Base-by-base conservation (phyloP, 208 protist species). In the Hexamita inflata region DNA sequence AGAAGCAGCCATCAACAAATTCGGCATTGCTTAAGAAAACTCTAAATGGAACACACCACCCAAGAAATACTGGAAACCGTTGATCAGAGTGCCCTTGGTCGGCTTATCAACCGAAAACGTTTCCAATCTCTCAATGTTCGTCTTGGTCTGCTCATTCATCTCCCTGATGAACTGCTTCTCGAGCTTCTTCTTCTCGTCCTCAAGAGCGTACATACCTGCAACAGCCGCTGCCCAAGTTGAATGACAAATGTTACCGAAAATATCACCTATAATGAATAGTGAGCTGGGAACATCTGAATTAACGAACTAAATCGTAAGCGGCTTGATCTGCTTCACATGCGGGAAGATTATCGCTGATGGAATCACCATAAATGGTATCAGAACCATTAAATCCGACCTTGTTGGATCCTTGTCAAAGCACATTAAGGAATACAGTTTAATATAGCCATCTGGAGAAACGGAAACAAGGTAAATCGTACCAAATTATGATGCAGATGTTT, bases 341-440 rank as follows among this genome's bases (percentile, higher is more conserved):
- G 64, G 64, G 38, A 42, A 70, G 9, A 45, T 70, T 28, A 34
- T 24, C 9, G 64, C 26, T n/a, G 35, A 32, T 32, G 38, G 28
- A 32, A 70, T 9, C 2, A 11, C 42, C 15, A 70, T 45, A n/a
- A 70, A 70, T 57, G 64, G 64, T 28, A 42, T 15, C 15, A 70
- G 35, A 45, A 70, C 64, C 15, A 34, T 70, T 38, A 70, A 45
- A 49, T 70, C 64, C 11, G 64, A 45, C 15, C 64, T n/a, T 19
- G 64, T 70, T 15, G 64, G 4, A n/a, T 70, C 64, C n/a, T n/a
- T 35, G n/a, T 70, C 64, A 15, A 70, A 4, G 42, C 64, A 70
- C 7, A 45, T n/a, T 30, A 70, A 38, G 9, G 64, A 70, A n/a
- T 19, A 70, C 9, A 49, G 11, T 34, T 70, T 70, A 32, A 70